Evolutionary conservation across 2,329 filamentous ascomycete species (phyloP), one percentile per base, ranked within the genome.

Genomic region (Aspergillus pseudoterreus): DNA sequence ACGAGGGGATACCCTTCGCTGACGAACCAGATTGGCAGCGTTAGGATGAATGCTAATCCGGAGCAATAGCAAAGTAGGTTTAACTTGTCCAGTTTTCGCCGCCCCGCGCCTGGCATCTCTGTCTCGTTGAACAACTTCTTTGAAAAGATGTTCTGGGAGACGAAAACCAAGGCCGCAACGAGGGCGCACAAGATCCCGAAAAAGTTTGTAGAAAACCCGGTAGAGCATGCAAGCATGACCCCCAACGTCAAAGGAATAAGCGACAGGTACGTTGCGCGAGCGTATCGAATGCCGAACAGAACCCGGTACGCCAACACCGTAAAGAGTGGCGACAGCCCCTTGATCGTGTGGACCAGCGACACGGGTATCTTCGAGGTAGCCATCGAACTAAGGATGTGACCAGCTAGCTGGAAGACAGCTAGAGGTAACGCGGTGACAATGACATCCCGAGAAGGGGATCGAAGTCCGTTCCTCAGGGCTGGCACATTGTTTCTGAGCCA

Each of bases 41-140:
- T 97, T 49, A 96, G 79, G 50, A 96, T 63, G 62, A 99, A 95
- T 0, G 94, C 94, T 60, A 97, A 79, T 15, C 89, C 90, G 0
- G 92, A 95, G n/a, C 92, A 97, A 69, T 99, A 99, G 76, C 89
- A 97, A 3, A 99, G 80, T 15, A 99, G 78, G 67, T 99, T 99
- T 38, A 99, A 82, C 74, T 99, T 99, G 75, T 99, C 94, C 15
- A 96, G 81, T 72, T 96, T 97, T 55, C 85, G 84, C 41, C 82
- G 81, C 11, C 78, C 73, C 0, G 81, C 78, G 32, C 78, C 71
- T 1, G 82, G 82, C 2, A 77, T 74, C 49, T 96, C 90, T 6
- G 90, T 90, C 67, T 96, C 92, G 70, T 96, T 99, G 78, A 99
- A 99, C 9, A 99, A 84, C 59, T 90, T 90, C 73, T 99, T 99